These are phyloP conservation scores for Backusella australiensis DNA, from an alignment of 192 early-diverging fungal genomes.

Conservation along the genomic window DNA sequence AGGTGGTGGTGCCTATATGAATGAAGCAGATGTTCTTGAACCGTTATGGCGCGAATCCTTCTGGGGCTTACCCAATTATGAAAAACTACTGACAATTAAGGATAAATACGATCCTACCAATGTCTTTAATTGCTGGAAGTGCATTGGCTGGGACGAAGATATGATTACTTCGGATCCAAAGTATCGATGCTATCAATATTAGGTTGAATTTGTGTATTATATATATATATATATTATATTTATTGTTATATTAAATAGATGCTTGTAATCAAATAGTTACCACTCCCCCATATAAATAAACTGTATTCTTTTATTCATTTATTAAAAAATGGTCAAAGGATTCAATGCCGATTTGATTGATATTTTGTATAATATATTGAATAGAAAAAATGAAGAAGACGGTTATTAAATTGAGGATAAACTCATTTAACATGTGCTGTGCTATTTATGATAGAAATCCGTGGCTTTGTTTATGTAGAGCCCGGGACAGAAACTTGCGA, in stretches of 20 bases:
- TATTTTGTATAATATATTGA: too few relatives aligned
- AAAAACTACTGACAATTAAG: slow-evolving; percentile 39
- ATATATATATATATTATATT: not conserved
- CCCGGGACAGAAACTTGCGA: too few relatives aligned
- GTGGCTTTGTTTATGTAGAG: too few relatives aligned
- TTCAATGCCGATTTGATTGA: not conserved
- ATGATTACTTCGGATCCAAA: slow-evolving; percentile 6
- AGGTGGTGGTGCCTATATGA: slow-evolving; percentile 43
- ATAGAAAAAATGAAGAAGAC: too few relatives aligned
- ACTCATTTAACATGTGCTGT: too few relatives aligned
- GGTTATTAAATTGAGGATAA: too few relatives aligned
- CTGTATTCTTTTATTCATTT: not conserved
- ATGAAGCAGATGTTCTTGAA: slow-evolving; percentile 46
- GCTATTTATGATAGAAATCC: too few relatives aligned
- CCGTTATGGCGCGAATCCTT: slow-evolving; percentile 42
- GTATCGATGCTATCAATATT: slow-evolving; percentile 16
- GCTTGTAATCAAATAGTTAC: not conserved
- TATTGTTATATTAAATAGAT: not conserved
- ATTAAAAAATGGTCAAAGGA: not conserved
- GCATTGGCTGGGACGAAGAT: slow-evolving; percentile 39
- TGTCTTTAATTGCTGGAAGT: slow-evolving; percentile 43
- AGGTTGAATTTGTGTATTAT: not conserved
- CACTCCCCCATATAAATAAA: not conserved
- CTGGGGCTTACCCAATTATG: slow-evolving; percentile 46
- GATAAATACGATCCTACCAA: slow-evolving; percentile 40